Percentiles rank a stretch among this genome's conserved stretches.
phyloP scores from a whole-genome alignment of 176 grass and related monocot species.

The Alloteropsis semialata region DNA sequence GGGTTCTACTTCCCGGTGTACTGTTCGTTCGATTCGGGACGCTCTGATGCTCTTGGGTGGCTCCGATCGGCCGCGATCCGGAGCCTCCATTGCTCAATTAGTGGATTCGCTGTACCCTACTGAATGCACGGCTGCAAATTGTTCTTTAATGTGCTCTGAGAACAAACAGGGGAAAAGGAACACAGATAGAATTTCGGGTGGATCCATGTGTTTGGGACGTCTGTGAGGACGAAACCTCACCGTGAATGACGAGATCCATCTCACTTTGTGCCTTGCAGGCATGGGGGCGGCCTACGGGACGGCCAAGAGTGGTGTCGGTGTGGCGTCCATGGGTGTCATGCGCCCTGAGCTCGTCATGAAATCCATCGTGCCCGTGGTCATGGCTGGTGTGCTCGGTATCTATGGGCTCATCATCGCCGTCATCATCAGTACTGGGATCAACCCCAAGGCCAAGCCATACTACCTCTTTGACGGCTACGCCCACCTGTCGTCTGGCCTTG shows the following conservation, averaged over 20 bases:
- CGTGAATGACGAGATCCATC: neutral
- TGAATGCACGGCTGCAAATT: neutral
- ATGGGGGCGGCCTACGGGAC: conserved; percentile 74
- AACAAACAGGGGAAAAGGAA: neutral
- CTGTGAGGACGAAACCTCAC: neutral
- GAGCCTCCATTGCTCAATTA: neutral
- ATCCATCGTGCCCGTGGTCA: conserved; percentile 74
- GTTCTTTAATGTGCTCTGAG: neutral
- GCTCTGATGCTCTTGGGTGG: neutral
- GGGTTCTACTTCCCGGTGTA: neutral
- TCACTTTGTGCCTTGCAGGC: conserved; percentile 25
- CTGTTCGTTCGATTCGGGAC: neutral
- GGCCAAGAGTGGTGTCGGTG: conserved; percentile 66
- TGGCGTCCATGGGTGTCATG: conserved; percentile 73
- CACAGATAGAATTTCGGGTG: neutral
- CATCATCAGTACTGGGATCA: conserved; percentile 75
- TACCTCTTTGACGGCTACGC: conserved; percentile 71
- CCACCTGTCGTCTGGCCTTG: conserved; percentile 59
- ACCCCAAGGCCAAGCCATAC: conserved; percentile 77
- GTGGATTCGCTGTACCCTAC: neutral
- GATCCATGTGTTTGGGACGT: neutral
- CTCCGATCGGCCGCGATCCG: neutral
- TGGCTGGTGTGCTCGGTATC: conserved; percentile 75
- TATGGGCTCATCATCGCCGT: conserved; percentile 71
- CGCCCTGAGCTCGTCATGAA: conserved; percentile 76